Evolutionary conservation across 805 yeast species (phyloP).

Genomic region (Grigorovia yakushimaensis): DNA sequence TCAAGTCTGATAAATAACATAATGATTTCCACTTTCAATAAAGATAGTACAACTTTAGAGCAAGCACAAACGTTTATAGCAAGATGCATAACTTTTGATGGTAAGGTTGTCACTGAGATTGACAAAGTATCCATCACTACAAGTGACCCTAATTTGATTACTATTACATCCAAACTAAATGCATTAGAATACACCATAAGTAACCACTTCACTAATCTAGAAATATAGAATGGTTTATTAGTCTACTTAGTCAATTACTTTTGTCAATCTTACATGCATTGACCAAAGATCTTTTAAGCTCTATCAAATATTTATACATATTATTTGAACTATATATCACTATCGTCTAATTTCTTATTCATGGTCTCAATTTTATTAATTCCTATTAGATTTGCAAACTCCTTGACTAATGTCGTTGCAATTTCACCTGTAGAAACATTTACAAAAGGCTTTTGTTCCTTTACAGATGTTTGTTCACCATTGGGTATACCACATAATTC

Average conservation of each 20-base stretch:
- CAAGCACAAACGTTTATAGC: constrained; percentile 46
- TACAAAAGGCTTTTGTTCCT: constrained; percentile 22
- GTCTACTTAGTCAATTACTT: neutral
- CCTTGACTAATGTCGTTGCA: constrained; percentile 35
- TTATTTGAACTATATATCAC: neutral
- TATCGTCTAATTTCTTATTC: constrained; percentile 10
- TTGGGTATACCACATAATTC: constrained; percentile 81
- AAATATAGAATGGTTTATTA: neutral
- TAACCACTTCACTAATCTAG: constrained; percentile 9
- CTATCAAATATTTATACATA: neutral
- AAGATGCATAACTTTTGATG: constrained; percentile 50
- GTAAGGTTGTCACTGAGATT: constrained; percentile 50
- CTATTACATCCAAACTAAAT: constrained; percentile 53
- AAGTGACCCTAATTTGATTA: constrained; percentile 58
- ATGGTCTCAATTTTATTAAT: constrained; percentile 31
- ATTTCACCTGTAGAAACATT: constrained; percentile 29
- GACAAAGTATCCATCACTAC: constrained; percentile 52
- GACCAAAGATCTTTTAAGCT: too few species aligned
- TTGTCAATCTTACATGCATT: neutral
- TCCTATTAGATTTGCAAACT: constrained; percentile 34
- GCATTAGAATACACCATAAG: constrained; percentile 36
- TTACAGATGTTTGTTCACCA: constrained; percentile 46
- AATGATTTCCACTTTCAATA: constrained; percentile 28
- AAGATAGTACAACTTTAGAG: constrained; percentile 26
- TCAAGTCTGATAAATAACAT: constrained; percentile 27